These are phyloP conservation scores for Tulasnella sp. DNA, from an alignment of 768 basidiomycete genomes.

Conservation along the genomic window DNA sequence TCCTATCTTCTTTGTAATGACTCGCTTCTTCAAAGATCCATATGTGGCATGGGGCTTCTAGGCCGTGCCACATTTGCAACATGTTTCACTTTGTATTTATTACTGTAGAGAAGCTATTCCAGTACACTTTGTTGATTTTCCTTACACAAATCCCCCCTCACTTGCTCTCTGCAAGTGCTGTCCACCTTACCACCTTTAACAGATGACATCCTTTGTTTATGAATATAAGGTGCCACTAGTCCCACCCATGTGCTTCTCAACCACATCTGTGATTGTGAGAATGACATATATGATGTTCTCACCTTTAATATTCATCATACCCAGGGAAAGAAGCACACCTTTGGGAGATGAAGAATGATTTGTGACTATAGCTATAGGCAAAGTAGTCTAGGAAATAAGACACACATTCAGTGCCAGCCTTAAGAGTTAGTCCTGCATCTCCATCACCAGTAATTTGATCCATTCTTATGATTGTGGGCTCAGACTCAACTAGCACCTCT, in stretches of 20 bases:
- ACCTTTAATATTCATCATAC: slow-evolving; percentile 46
- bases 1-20: too few relatives aligned
- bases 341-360: slow-evolving; percentile 14
- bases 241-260: slow-evolving; percentile 82
- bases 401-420: slow-evolving; percentile 63
- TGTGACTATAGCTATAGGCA: slow-evolving; percentile 19
- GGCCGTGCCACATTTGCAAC: too few relatives aligned
- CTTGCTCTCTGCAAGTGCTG: too few relatives aligned
- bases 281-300: slow-evolving; percentile 53
- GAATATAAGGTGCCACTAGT: slow-evolving; percentile 87
- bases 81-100: too few relatives aligned
- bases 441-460: slow-evolving; percentile 92
- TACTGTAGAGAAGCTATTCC: too few relatives aligned
- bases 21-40: too few relatives aligned
- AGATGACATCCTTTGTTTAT: slow-evolving; percentile 36
- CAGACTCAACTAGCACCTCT: slow-evolving; percentile 56
- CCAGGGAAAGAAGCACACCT: slow-evolving; percentile 53
- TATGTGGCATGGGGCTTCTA: too few relatives aligned
- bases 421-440: slow-evolving; percentile 56
- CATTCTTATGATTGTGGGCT: slow-evolving; percentile 83
- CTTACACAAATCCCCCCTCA: too few relatives aligned
- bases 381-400: too few relatives aligned
- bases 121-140: too few relatives aligned
- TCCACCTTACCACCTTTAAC: too few relatives aligned
- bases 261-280: slow-evolving; percentile 56